A percentile compares a stretch with the other conserved stretches of the same genome.
These are phyloP conservation scores for Fusarium sp. DNA, from an alignment of 2,329 filamentous ascomycete species.

Conservation along the genomic window DNA sequence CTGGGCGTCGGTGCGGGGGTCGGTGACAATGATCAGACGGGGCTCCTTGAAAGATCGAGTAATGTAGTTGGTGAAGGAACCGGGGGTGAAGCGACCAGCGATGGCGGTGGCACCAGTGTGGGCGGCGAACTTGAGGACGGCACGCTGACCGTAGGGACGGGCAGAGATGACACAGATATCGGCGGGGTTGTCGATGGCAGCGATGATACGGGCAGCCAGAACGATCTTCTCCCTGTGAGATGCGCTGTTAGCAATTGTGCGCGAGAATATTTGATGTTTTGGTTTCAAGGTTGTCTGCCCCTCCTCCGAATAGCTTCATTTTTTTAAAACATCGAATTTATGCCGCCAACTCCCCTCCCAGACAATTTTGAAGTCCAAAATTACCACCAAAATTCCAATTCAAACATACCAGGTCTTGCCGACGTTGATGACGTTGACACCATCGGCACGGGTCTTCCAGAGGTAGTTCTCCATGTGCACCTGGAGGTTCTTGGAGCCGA, in stretches of 20 bases:
- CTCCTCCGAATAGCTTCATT: slow-evolving; percentile 31
- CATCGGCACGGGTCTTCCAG: slow-evolving; percentile 99
- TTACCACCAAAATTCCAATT: not conserved
- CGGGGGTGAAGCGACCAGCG: slow-evolving; percentile 99
- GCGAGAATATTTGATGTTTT: slow-evolving; percentile 27
- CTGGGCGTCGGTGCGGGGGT: slow-evolving; percentile 99
- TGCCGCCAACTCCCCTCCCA: too few species aligned
- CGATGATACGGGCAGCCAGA: slow-evolving; percentile 97
- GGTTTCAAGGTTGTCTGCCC: slow-evolving; percentile 17
- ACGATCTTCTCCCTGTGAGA: slow-evolving; percentile 95
- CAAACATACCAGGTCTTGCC: slow-evolving; percentile 94
- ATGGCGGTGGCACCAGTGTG: slow-evolving; percentile 99
- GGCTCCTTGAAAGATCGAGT: slow-evolving; percentile 99
- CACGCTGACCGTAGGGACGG: slow-evolving; percentile 99
- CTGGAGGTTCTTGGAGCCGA: slow-evolving; percentile 99
- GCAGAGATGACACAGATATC: slow-evolving; percentile 99
- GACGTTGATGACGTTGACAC: slow-evolving; percentile 99
- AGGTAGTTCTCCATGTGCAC: slow-evolving; percentile 99
- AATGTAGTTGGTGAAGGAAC: slow-evolving; percentile 99
- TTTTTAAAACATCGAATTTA: too few species aligned
- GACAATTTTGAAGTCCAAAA: not conserved
- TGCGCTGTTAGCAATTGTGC: slow-evolving; percentile 27
- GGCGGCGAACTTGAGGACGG: slow-evolving; percentile 98
- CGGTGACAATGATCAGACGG: slow-evolving; percentile 98
- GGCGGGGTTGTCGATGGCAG: slow-evolving; percentile 98